Evolutionary conservation across 2,329 filamentous ascomycete species (phyloP), one percentile per base, ranked within the genome.

Genomic region (Setomelanomma holmii): DNA sequence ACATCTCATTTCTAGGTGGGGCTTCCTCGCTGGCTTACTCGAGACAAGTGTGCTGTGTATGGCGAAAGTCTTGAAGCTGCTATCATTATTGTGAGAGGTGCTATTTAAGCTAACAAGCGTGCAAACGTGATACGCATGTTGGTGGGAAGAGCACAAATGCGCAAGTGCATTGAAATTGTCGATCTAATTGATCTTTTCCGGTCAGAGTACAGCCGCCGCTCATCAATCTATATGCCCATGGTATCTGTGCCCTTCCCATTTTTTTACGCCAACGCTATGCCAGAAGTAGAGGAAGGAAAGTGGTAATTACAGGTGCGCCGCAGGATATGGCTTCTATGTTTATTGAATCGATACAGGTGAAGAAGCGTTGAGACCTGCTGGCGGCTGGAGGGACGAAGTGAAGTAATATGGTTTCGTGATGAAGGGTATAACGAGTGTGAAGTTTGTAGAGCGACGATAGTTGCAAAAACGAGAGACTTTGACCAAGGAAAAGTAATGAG

Each of bases 211-310:
- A 23, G 17, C 39, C 19, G 7, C 34, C 19, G 12, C 27, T 44
- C 48, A 50, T 56, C 46, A 48, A 47, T 53, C 49, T 59, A 58
- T 53, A 51, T 55, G 53, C 48, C 27, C 41, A 52, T 57, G 35
- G 51, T 50, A 55, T 54, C 40, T 49, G 49, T 52, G 44, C 55
- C 58, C 55, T 56, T 58, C 49, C 56, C 47, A 24, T 45, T 60
- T 63, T 58, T 58, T 48, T 45, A 60, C 61, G 63, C 64, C 61
- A 51, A 53, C 59, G 61, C 63, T 66, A 67, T 66, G 62, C 57
- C 51, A 23, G 53, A 60, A 60, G 49, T 51, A 51, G 33, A 44
- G 40, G 27, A 40, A 52, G 27, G 51, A 60, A 39, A 49, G 51
- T 53, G 49, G 43, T 48, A 34, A 60, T 59, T 66, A 61, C 53